These are phyloP conservation scores for Penstemon barbatus DNA, from an alignment of 257 asterid genomes.

Conservation along the genomic window DNA sequence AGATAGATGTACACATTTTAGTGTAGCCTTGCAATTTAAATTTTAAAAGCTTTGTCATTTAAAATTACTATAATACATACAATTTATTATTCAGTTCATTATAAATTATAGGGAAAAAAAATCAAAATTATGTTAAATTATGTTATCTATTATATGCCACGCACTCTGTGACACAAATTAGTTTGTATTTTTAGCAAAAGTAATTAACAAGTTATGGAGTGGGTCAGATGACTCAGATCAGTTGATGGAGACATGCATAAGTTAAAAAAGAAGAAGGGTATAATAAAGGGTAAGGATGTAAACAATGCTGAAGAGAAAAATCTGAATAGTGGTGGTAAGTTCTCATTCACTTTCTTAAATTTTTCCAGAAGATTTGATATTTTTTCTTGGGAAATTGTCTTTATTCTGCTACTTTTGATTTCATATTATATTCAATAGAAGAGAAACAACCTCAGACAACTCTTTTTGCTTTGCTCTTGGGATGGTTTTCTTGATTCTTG, in stretches of 20 bases:
- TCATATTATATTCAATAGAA: not conserved
- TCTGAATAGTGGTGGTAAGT: slow-evolving; percentile 33
- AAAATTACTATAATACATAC: too few species aligned
- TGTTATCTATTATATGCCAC: too few species aligned
- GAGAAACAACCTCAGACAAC: slow-evolving; percentile 16
- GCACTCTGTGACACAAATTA: not conserved
- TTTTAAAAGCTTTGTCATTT: too few species aligned
- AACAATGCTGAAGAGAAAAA: slow-evolving; percentile 21
- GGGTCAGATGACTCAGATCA: slow-evolving; percentile 23
- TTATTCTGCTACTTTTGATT: slow-evolving; percentile 26
- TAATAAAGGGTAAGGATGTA: not conserved
- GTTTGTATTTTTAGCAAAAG: not conserved
- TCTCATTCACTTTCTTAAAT: slow-evolving; percentile 26
- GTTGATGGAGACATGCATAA: slow-evolving; percentile 3
- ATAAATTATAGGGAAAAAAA: too few species aligned
- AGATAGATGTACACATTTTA: too few species aligned
- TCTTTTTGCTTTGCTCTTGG: slow-evolving; percentile 7
- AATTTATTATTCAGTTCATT: too few species aligned
- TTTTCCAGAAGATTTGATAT: slow-evolving; percentile 27
- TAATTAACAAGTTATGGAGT: not conserved
- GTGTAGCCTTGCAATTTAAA: too few species aligned
- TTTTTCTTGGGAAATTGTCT: slow-evolving; percentile 29
- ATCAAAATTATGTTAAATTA: too few species aligned
- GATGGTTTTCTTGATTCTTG: slow-evolving; percentile 26
- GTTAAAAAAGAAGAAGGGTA: slow-evolving; percentile 15